phyloP scores from a whole-genome alignment of 2,329 filamentous ascomycete genomes.

The Penicillium griseofulvum region DNA sequence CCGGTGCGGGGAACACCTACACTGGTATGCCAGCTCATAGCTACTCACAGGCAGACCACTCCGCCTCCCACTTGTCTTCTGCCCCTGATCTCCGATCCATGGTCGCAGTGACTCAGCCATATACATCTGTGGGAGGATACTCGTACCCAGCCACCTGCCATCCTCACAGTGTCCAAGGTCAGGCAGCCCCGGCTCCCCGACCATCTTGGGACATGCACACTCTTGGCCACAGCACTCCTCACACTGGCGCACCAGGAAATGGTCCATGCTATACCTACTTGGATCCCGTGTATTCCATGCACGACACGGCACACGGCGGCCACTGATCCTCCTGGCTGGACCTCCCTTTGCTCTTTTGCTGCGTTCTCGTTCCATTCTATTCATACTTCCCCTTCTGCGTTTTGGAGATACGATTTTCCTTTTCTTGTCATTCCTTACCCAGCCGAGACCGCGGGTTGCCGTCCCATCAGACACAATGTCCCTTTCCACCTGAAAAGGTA shows the following conservation, averaged over 20 bases:
- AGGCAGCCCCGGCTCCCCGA: constrained; percentile 34
- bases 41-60: constrained; percentile 41
- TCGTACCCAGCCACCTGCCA: constrained; percentile 35
- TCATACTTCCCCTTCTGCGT: constrained; percentile 22
- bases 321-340: constrained; percentile 15
- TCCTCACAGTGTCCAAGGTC: constrained; percentile 26
- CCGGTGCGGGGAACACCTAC: constrained; percentile 46
- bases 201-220: constrained; percentile 40
- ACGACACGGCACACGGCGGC: constrained; percentile 27
- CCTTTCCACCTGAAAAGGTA: constrained; percentile 21
- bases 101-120: constrained; percentile 31
- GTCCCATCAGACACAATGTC: constrained; percentile 1
- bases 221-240: constrained; percentile 28
- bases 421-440: constrained; percentile 28
- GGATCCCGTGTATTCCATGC: constrained; percentile 35
- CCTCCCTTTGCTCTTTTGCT: constrained; percentile 1
- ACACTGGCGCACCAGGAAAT: constrained; percentile 27
- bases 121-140: constrained; percentile 31
- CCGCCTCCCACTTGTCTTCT: constrained; percentile 29
- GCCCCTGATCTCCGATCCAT: constrained; percentile 41
- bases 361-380: constrained; percentile 19
- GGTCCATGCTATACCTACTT: constrained; percentile 33
- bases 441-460: constrained; percentile 17
- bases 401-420: constrained; percentile 26
- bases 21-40: constrained; percentile 43